Evolutionary conservation across 371 early-diverging fungal species (phyloP).

Genomic region (Mortierella polycephala): DNA sequence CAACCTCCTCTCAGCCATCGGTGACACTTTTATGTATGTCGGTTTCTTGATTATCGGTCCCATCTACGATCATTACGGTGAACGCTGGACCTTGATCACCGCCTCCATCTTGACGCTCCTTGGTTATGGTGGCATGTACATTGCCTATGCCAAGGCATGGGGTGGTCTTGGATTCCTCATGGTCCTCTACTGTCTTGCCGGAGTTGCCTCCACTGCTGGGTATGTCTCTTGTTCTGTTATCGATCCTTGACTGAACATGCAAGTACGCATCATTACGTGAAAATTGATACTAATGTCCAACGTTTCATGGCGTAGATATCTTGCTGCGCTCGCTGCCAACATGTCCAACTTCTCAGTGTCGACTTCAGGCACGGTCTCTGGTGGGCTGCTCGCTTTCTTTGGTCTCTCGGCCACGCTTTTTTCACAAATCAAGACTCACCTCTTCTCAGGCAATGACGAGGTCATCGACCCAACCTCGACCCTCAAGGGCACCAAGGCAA

Average conservation of each 20-base stretch:
- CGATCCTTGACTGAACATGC: not conserved
- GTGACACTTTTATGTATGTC: slow-evolving; percentile 53
- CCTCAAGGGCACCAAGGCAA: slow-evolving; percentile 42
- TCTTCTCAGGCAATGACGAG: slow-evolving; percentile 41
- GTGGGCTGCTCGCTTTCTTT: slow-evolving; percentile 52
- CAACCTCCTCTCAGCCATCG: slow-evolving; percentile 49
- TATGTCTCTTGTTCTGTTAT: slow-evolving; percentile 19
- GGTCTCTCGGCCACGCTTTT: slow-evolving; percentile 53
- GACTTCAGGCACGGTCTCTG: slow-evolving; percentile 49
- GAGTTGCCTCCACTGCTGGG: slow-evolving; percentile 53
- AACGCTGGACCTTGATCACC: slow-evolving; percentile 48
- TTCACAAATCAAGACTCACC: slow-evolving; percentile 53
- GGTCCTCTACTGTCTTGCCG: slow-evolving; percentile 52
- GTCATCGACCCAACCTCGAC: slow-evolving; percentile 1
- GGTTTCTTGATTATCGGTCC: slow-evolving; percentile 53
- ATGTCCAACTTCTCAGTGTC: slow-evolving; percentile 53
- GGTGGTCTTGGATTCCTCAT: slow-evolving; percentile 52
- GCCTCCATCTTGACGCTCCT: slow-evolving; percentile 42
- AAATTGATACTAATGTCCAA: not conserved
- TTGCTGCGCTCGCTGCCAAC: slow-evolving; percentile 53
- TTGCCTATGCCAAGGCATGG: slow-evolving; percentile 54
- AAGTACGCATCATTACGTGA: not conserved
- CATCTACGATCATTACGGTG: slow-evolving; percentile 52
- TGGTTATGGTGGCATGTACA: slow-evolving; percentile 53
- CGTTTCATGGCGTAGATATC: slow-evolving; percentile 18